phyloP scores from a whole-genome alignment of 345 rosid genomes.

The Eucalyptus curtisii region DNA sequence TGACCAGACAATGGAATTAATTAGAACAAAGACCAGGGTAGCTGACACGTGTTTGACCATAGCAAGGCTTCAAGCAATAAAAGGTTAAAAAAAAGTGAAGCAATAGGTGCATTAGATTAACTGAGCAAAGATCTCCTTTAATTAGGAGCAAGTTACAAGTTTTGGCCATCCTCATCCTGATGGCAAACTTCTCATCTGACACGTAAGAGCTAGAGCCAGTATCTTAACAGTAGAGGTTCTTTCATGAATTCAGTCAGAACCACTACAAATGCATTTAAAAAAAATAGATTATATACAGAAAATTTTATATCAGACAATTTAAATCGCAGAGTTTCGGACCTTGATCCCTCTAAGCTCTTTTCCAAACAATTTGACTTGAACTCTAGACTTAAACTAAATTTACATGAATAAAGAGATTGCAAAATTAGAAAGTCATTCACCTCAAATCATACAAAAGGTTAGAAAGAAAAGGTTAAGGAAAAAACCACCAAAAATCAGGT shows the following conservation, averaged over 20 bases:
- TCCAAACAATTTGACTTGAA: neutral
- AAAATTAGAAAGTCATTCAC: neutral
- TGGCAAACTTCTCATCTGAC: neutral
- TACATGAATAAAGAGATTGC: neutral
- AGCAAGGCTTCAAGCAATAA: neutral
- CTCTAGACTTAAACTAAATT: neutral
- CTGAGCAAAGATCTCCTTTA: neutral
- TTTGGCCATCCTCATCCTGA: neutral
- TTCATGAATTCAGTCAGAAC: neutral
- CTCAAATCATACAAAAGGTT: neutral
- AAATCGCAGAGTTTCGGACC: neutral
- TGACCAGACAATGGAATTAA: neutral
- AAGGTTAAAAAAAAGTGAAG: neutral
- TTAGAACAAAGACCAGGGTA: neutral
- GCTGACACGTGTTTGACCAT: neutral
- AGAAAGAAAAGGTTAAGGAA: neutral
- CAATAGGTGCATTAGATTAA: neutral
- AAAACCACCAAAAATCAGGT: neutral
- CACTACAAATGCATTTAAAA: neutral
- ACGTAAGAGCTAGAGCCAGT: neutral
- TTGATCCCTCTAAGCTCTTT: neutral
- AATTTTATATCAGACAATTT: neutral
- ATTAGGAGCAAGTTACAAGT: neutral
- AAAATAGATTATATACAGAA: neutral
- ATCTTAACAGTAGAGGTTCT: neutral